Percentiles rank a stretch among this genome's conserved stretches.
phyloP scores from a whole-genome alignment of 306 rosid genomes.

The Prunus mongolica region DNA sequence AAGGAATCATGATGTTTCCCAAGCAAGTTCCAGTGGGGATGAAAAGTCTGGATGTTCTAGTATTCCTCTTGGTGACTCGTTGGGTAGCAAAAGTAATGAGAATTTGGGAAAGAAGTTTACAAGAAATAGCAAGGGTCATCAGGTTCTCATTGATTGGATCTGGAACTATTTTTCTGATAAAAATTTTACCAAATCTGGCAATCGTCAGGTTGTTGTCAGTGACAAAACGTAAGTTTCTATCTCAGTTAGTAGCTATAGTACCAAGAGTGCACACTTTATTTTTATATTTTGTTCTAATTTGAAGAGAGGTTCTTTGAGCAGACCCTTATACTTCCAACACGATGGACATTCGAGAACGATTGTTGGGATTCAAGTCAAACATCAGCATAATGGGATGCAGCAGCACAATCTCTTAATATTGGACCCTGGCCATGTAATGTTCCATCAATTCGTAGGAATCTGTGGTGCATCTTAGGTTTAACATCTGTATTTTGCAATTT shows the following conservation, averaged over 20 bases:
- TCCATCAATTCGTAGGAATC: slow-evolving; percentile 3
- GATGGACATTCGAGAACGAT: slow-evolving; percentile 87
- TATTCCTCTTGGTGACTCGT: slow-evolving; percentile 15
- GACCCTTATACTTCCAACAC: slow-evolving; percentile 86
- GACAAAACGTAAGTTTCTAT: slow-evolving; percentile 56
- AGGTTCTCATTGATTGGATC: slow-evolving; percentile 72
- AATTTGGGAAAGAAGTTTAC: slow-evolving; percentile 21
- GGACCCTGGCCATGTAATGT: slow-evolving; percentile 73
- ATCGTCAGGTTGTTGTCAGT: slow-evolving; percentile 38
- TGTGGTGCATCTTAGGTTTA: background rate
- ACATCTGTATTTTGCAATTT: background rate
- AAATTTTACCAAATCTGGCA: slow-evolving; percentile 29
- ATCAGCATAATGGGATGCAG: slow-evolving; percentile 31
- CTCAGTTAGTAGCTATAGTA: background rate
- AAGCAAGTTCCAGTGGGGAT: slow-evolving; percentile 23
- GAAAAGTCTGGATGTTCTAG: slow-evolving; percentile 18
- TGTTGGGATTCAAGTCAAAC: slow-evolving; percentile 70
- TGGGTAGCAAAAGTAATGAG: slow-evolving; percentile 9
- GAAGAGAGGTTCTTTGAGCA: slow-evolving; percentile 33
- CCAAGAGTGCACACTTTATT: background rate
- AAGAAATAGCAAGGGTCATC: slow-evolving; percentile 38
- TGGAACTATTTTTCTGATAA: slow-evolving; percentile 79
- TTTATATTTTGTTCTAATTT: slow-evolving; percentile 27
- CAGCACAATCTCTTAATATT: slow-evolving; percentile 63
- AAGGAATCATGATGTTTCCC: slow-evolving; percentile 8